Conservation (phyloP, 2,329 filamentous ascomycete genomes). For the Paraconiothyrium brasiliense region DNA sequence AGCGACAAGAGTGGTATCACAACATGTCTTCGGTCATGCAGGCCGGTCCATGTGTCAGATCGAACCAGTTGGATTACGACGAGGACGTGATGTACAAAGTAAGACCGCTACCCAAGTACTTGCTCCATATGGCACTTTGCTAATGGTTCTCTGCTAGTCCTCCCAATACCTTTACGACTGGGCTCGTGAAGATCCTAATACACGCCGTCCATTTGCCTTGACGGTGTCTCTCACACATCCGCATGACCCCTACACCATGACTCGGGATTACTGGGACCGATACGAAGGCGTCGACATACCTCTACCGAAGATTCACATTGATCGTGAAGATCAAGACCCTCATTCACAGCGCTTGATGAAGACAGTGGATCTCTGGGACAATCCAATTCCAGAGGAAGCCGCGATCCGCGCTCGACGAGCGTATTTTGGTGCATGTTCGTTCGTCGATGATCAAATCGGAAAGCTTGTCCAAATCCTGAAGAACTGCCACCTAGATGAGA, state of each 20-base stretch:
- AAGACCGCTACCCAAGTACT: slow-evolving; percentile 15
- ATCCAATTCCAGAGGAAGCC: slow-evolving; percentile 84
- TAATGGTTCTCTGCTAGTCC: slow-evolving; percentile 55
- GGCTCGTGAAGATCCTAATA: slow-evolving; percentile 77
- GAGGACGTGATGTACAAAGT: slow-evolving; percentile 92
- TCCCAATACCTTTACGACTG: slow-evolving; percentile 91
- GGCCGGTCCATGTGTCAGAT: slow-evolving; percentile 86
- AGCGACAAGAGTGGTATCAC: slow-evolving; percentile 89
- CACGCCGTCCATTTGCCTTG: slow-evolving; percentile 80
- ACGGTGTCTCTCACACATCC: slow-evolving; percentile 94
- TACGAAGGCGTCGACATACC: slow-evolving; percentile 91
- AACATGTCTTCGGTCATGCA: slow-evolving; percentile 94
- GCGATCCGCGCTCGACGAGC: slow-evolving; percentile 85
- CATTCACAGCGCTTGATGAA: slow-evolving; percentile 88
- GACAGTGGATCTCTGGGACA: slow-evolving; percentile 86
- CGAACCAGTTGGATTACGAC: slow-evolving; percentile 95
- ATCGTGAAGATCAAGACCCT: slow-evolving; percentile 82
- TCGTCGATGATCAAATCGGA: slow-evolving; percentile 92
- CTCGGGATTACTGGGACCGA: slow-evolving; percentile 90
- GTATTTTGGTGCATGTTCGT: slow-evolving; percentile 93
- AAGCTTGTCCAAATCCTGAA: slow-evolving; percentile 80
- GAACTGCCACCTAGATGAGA: slow-evolving; percentile 79
- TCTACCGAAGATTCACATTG: slow-evolving; percentile 79
- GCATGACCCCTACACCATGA: slow-evolving; percentile 94
- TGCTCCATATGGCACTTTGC: not conserved